A percentile compares a stretch with the other conserved stretches of the same genome.
Conservation (phyloP, 1,284 basidiomycete genomes). For the Heterobasidion irregulare region DNA sequence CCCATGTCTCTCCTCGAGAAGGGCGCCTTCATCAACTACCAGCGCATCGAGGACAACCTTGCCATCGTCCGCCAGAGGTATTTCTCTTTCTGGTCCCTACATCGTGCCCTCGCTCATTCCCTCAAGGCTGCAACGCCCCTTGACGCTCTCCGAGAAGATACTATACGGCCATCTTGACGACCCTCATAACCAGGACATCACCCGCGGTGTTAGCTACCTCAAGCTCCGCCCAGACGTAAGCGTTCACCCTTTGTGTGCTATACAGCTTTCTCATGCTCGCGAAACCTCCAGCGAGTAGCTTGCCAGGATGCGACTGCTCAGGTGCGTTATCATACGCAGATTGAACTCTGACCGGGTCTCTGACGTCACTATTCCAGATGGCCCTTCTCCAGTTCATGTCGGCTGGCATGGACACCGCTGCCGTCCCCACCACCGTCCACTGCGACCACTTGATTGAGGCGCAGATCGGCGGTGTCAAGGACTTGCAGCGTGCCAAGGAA, state of each 20-base stretch:
- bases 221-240: conserved; percentile 93
- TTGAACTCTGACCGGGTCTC: conserved; percentile 4
- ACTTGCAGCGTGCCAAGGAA: conserved; percentile 87
- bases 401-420: conserved; percentile 94
- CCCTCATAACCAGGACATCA: conserved; percentile 84
- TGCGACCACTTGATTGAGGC: conserved; percentile 99
- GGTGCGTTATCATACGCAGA: conserved; percentile 21
- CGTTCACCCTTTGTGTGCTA: conserved; percentile 12
- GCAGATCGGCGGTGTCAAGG: conserved; percentile 88
- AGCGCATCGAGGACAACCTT: conserved; percentile 94
- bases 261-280: conserved; percentile 3
- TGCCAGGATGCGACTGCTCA: conserved; percentile 99
- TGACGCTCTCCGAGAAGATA: conserved; percentile 98
- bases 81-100: conserved; percentile 10
- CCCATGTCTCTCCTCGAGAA: conserved; percentile 87
- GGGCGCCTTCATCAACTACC: conserved; percentile 92
- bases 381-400: conserved; percentile 99
- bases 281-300: conserved; percentile 76
- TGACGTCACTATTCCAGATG: conserved; percentile 62
- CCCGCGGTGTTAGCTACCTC: conserved; percentile 85
- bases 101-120: not conserved
- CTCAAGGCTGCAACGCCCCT: conserved; percentile 78
- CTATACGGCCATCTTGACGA: conserved; percentile 98
- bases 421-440: conserved; percentile 96
- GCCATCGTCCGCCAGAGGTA: conserved; percentile 75